Base-by-base conservation (phyloP, 1,139 yeast species). In the Zygoascus sp. region DNA sequence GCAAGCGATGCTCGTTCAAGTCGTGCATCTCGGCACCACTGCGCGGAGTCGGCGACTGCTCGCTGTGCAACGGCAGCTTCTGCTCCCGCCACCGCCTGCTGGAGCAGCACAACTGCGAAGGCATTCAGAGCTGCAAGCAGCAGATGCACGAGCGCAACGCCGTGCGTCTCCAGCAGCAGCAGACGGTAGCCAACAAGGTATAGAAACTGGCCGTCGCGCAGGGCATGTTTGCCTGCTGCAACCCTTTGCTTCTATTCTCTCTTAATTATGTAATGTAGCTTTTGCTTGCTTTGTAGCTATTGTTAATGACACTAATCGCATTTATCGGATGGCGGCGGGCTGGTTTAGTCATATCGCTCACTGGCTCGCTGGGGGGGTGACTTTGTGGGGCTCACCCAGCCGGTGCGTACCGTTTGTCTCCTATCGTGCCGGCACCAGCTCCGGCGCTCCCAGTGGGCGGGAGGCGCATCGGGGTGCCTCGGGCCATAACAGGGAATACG, bases 21-120 rank as follows among this genome's bases (percentile, higher is more conserved):
- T 64, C 70, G 39, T 88, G 96, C 66, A 70, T 75, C 27, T 75
- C 84, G 13, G 72, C 79, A 3, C 88, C 92, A 1, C 75, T 87
- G 50, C 77, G 95, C 54, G 84, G 88, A 70, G 94, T 86, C 34
- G 96, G 96, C 35, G 89, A 83, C 64, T 89, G 97, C 65, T 77
- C 81, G 49, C 86, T 82, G 61, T 89, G 96, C 64, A 80, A 80
- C 46, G 95, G 96, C 40, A 84, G 83, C 61, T 88, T 80, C 65
- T 88, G 97, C 66, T 85, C 94, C 35, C 83, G 83, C 61, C 97
- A 88, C 68, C 74, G 97, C 51, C 74, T 89, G 50, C 73, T 88
- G 66, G 97, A 88, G 66, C 88, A 83, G 65, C 97, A 88, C 67
- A 66, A 77, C 52, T 88, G 97, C 63, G 72, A 76, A 51, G 95